A percentile compares a stretch with the other conserved stretches of the same genome.
Evolutionary conservation across 129 eudicot species (phyloP).

Genomic region (Helichrysum umbraculigerum): DNA sequence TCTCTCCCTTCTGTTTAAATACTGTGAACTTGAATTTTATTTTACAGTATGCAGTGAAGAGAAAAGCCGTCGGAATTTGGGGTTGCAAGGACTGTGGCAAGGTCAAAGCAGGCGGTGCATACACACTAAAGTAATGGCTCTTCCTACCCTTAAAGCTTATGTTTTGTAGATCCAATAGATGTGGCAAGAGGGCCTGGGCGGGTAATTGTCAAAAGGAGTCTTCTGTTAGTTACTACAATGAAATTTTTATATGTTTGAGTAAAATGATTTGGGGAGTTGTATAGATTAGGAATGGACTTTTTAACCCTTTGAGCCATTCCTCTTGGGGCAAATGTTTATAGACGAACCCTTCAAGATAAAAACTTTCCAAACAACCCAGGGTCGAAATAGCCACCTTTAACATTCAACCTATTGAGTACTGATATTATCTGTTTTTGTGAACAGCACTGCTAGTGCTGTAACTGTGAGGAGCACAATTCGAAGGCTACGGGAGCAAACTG

Average conservation of each 20-base stretch:
- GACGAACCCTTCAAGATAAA: background rate
- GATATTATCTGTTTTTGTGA: background rate
- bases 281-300: too few species aligned
- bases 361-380: background rate
- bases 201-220: too few species aligned
- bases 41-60: constrained; percentile 10
- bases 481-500: constrained; percentile 16
- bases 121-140: constrained; percentile 9
- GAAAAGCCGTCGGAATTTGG: constrained; percentile 20
- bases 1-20: too few species aligned
- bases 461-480: constrained; percentile 19
- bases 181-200: background rate
- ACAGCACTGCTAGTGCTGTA: constrained; percentile 21
- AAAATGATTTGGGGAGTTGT: too few species aligned
- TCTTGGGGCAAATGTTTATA: background rate
- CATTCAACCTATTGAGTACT: background rate
- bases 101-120: constrained; percentile 21
- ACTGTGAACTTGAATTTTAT: background rate
- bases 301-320: background rate
- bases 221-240: too few species aligned
- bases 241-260: too few species aligned
- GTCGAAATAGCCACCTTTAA: background rate
- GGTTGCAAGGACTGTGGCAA: constrained; percentile 24
- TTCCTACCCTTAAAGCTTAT: background rate
- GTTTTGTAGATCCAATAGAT: background rate